phyloP scores from a whole-genome alignment of 371 early-diverging fungal genomes.

The Mortierella sp. region DNA sequence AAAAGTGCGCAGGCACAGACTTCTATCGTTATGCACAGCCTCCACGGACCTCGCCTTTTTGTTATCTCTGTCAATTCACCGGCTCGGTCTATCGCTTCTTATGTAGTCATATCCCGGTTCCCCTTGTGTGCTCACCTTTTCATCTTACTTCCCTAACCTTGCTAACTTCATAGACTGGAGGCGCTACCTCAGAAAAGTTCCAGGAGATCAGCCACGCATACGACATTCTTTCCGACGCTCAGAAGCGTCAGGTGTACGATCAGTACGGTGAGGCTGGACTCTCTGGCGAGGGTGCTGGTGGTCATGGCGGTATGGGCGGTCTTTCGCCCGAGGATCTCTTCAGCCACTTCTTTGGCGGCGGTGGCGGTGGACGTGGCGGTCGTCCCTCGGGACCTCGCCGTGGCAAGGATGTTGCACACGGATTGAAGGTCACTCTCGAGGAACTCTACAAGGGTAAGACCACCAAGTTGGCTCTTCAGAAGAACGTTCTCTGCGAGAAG shows the following conservation, averaged over 20 bases:
- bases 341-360: constrained; percentile 87
- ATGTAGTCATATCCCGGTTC: not conserved
- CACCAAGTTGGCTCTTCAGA: constrained; percentile 91
- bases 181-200: constrained; percentile 84
- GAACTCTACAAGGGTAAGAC: constrained; percentile 96
- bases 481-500: constrained; percentile 82
- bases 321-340: constrained; percentile 91
- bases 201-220: constrained; percentile 96
- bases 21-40: not conserved
- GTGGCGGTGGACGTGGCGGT: constrained; percentile 75
- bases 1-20: constrained; percentile 14
- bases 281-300: constrained; percentile 69
- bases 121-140: not conserved
- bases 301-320: constrained; percentile 75
- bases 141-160: not conserved
- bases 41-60: not conserved
- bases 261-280: constrained; percentile 90
- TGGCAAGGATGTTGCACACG: constrained; percentile 84
- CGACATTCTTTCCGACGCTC: constrained; percentile 90
- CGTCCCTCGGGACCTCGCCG: constrained; percentile 82
- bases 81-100: not conserved
- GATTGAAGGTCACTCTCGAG: constrained; percentile 90
- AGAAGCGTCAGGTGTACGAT: constrained; percentile 86
- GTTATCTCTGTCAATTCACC: constrained; percentile 57
- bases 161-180: constrained; percentile 65